These are phyloP conservation scores for Ceratocystis albifundus DNA, from an alignment of 2,329 filamentous ascomycete genomes.

Conservation along the genomic window DNA sequence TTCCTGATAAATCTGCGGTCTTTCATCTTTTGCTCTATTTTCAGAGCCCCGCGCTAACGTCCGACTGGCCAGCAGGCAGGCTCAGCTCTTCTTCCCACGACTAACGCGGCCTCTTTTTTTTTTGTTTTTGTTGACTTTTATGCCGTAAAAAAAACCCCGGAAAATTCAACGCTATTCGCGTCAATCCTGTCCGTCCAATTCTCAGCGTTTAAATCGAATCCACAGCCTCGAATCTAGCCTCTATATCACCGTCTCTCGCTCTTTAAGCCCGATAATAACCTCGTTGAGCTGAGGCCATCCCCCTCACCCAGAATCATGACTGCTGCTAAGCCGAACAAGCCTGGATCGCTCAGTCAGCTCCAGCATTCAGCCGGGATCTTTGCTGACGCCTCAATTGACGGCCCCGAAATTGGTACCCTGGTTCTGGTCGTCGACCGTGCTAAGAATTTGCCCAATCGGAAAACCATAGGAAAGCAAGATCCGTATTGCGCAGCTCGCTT, in stretches of 20 bases:
- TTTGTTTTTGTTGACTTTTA: conserved; percentile 14
- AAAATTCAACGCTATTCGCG: not conserved
- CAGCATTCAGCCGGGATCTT: conserved; percentile 82
- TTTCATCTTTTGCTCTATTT: not conserved
- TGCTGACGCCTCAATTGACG: conserved; percentile 85
- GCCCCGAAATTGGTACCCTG: conserved; percentile 83
- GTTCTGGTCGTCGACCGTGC: conserved; percentile 86
- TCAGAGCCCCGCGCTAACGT: conserved; percentile 8
- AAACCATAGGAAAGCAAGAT: conserved; percentile 97
- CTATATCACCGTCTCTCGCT: not conserved
- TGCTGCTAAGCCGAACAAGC: conserved; percentile 41
- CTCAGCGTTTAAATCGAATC: not conserved
- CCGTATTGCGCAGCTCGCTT: conserved; percentile 89
- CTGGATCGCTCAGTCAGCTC: conserved; percentile 47
- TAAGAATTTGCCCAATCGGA: conserved; percentile 92
- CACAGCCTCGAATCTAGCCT: not conserved
- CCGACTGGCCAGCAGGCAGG: not conserved
- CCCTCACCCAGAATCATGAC: conserved; percentile 29
- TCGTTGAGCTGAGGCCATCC: not conserved
- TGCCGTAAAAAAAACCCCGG: not conserved
- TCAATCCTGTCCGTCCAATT: not conserved
- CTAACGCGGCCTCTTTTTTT: conserved; percentile 1
- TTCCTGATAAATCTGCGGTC: not conserved
- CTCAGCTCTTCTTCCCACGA: conserved; percentile 1
- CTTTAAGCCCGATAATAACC: not conserved